Conservation (phyloP, 352 stramenopile genomes). For the Pythium aristosporum region DNA sequence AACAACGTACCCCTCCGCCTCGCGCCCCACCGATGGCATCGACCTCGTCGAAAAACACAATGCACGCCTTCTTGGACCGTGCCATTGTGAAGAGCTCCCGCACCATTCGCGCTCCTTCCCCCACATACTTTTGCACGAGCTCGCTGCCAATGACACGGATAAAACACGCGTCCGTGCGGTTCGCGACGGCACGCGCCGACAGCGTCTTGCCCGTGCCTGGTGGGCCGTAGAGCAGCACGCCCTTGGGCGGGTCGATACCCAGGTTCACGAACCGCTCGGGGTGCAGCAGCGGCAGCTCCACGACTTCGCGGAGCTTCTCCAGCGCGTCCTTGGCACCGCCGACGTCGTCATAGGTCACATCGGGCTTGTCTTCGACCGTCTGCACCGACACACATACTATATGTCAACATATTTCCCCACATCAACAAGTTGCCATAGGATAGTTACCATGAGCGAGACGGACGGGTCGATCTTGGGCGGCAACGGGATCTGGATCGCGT, state of each 20-base stretch:
- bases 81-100: conserved; percentile 99
- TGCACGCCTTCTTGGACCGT: conserved; percentile 97
- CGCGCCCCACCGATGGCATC: conserved; percentile 97
- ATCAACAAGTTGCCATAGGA: not conserved
- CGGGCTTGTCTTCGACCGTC: conserved; percentile 99
- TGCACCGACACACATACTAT: conserved; percentile 37
- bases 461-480: conserved; percentile 97
- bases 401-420: conserved; percentile 25
- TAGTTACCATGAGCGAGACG: conserved; percentile 85
- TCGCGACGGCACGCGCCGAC: conserved; percentile 96
- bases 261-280: conserved; percentile 98
- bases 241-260: conserved; percentile 99
- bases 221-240: conserved; percentile 97
- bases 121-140: conserved; percentile 99
- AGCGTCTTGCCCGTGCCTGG: conserved; percentile 98
- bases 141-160: conserved; percentile 99
- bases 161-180: conserved; percentile 99
- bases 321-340: conserved; percentile 98
- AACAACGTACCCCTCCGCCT: conserved; percentile 44
- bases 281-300: conserved; percentile 98
- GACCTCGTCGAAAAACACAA: conserved; percentile 99
- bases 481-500: conserved; percentile 99
- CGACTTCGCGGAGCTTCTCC: conserved; percentile 98
- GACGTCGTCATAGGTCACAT: conserved; percentile 99
- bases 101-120: conserved; percentile 98